These are phyloP conservation scores for Pythium phragmitis DNA, from an alignment of 352 stramenopile genomes.

Conservation along the genomic window DNA sequence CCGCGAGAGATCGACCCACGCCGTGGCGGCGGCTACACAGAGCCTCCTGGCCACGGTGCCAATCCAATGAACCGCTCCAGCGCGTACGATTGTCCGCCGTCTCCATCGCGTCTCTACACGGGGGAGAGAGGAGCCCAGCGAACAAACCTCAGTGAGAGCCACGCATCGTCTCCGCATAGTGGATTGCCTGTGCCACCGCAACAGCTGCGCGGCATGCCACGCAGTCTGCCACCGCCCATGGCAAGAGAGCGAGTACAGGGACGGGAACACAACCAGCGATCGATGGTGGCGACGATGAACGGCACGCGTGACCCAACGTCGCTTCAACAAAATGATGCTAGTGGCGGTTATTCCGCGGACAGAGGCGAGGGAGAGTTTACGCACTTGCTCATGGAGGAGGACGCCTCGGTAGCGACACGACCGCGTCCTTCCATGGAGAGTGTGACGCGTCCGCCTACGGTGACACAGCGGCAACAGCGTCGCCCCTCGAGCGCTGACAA, in stretches of 20 bases:
- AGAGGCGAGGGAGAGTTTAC: slow-evolving; percentile 5
- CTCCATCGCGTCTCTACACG: background rate
- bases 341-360: background rate
- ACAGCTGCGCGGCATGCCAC: background rate
- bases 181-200: background rate
- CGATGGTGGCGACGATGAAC: background rate
- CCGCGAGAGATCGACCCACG: slow-evolving; percentile 1
- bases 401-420: background rate
- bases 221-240: background rate
- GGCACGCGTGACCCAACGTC: background rate
- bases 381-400: slow-evolving; percentile 9
- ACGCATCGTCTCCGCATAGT: background rate
- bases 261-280: background rate
- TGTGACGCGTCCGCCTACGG: background rate
- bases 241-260: background rate
- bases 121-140: background rate
- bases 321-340: background rate
- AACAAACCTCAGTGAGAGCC: background rate
- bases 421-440: background rate
- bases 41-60: background rate
- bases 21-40: background rate
- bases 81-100: slow-evolving; percentile 1
- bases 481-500: slow-evolving; percentile 10
- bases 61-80: background rate
- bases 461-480: background rate